phyloP scores from a whole-genome alignment of 176 grass and related monocot species.

The Aechmea fasciata region DNA sequence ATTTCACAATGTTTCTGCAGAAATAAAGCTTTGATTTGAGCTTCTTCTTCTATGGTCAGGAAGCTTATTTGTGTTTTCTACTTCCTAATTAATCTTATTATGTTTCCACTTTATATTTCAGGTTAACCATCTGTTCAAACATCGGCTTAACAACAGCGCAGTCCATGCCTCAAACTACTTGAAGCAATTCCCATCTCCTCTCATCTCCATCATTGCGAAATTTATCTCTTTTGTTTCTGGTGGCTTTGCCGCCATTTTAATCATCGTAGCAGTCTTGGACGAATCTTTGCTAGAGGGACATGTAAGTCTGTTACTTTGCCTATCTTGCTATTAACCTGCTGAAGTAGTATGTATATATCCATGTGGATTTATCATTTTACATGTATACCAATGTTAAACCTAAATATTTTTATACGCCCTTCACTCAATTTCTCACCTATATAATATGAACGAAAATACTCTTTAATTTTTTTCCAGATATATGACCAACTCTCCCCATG shows the following conservation, averaged over 20 bases:
- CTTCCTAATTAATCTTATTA: background rate
- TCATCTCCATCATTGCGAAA: constrained; percentile 86
- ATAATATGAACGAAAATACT: too few relatives aligned
- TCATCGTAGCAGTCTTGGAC: constrained; percentile 80
- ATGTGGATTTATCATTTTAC: constrained; percentile 1
- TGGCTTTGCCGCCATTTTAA: constrained; percentile 83
- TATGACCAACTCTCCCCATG: too few relatives aligned
- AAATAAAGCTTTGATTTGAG: too few relatives aligned
- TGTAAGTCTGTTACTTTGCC: constrained; percentile 32
- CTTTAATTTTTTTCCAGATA: too few relatives aligned
- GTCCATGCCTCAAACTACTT: constrained; percentile 88
- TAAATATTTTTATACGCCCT: too few relatives aligned
- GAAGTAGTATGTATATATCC: background rate
- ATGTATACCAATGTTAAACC: background rate
- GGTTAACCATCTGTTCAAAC: constrained; percentile 97
- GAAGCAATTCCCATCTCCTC: constrained; percentile 92
- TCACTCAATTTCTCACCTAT: too few relatives aligned
- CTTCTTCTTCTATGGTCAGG: too few relatives aligned
- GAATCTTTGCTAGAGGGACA: constrained; percentile 94
- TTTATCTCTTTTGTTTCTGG: constrained; percentile 98
- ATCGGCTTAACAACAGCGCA: constrained; percentile 81
- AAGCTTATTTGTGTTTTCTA: background rate
- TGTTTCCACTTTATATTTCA: constrained; percentile 22
- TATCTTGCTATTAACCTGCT: background rate
- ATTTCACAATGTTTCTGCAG: too few relatives aligned